Base-by-base conservation (phyloP, 1,139 yeast species). In the Chernovozyma sophiae-reginae region DNA sequence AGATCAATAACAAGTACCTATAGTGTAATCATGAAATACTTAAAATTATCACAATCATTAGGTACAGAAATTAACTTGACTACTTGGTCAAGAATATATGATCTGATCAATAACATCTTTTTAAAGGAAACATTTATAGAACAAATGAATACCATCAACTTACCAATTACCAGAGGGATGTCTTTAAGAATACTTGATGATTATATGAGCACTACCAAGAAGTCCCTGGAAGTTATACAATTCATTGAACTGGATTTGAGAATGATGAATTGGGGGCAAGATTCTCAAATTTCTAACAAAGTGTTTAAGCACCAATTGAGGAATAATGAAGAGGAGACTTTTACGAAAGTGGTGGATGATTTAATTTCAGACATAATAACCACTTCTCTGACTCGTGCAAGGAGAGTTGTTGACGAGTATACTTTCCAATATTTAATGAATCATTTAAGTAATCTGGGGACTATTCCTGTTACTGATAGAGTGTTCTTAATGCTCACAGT, bases 21-120 rank as follows among this genome's bases (percentile, higher is more conserved):
- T 40, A 49, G 47, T 24, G 51, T 62, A 16, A 54, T 67, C 8
- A 44, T 50, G 17, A 64, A 60, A 43, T 63, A 65, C 43, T 52
- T 70, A 30, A 48, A 49, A 34, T 44, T 69, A 18, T 50, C 62
- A 33, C 47, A 54, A 33, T 42, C 50, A 4, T 48, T 62, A 34
- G 52, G 48, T n/a, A 42, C 68, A n/a, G 51, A 53, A n/a, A 54
- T 60, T 25, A 57, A 68, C 44, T 49, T 69, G 37, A 49, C 57
- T 6, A 68, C 74, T 1, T 68, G 65, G 57, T 56, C 54, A 35
- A 46, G 72, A 31, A 51, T 70, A 12, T 70, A 69, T 43, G 68
- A 64, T 38, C 56, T 67, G 43, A 60, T 68, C 29, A 51, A 49
- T 37, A 68, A 68, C 40, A 55, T 65, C 2, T 65, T 64, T 35